phyloP scores from a whole-genome alignment of 2,329 filamentous ascomycete species.

The Penicillium hesseltinei region DNA sequence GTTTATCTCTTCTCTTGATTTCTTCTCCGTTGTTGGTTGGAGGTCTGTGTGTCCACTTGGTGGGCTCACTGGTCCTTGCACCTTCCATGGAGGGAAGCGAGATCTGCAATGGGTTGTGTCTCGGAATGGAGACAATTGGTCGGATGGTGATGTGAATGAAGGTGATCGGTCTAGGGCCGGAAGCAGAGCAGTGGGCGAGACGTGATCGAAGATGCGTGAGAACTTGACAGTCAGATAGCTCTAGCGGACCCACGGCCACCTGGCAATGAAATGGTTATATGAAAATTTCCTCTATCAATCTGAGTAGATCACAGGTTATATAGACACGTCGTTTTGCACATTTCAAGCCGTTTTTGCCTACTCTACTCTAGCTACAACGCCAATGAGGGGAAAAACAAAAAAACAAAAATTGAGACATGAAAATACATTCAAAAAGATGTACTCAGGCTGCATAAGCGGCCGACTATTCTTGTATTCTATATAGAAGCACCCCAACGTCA shows the following conservation, averaged over 20 bases:
- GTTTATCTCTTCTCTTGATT: conserved; percentile 4
- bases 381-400: too few species aligned
- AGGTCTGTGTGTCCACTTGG: background rate
- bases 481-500: background rate
- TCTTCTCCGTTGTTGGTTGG: conserved; percentile 14
- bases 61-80: background rate
- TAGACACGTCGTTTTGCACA: too few species aligned
- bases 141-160: background rate
- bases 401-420: too few species aligned
- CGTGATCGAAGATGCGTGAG: background rate
- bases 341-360: too few species aligned
- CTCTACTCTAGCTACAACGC: too few species aligned
- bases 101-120: conserved; percentile 1
- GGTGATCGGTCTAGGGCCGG: background rate
- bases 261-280: conserved; percentile 1
- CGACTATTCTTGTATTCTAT: too few species aligned
- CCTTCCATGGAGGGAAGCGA: background rate
- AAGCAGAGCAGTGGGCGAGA: background rate
- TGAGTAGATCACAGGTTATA: background rate
- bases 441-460: too few species aligned
- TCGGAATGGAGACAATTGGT: background rate
- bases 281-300: background rate
- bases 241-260: background rate
- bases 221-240: conserved; percentile 3
- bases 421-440: too few species aligned